Percentiles rank a stretch among this genome's conserved stretches.
Evolutionary conservation across 345 rosid genomes (phyloP).

Genomic region (Garcia nutans): DNA sequence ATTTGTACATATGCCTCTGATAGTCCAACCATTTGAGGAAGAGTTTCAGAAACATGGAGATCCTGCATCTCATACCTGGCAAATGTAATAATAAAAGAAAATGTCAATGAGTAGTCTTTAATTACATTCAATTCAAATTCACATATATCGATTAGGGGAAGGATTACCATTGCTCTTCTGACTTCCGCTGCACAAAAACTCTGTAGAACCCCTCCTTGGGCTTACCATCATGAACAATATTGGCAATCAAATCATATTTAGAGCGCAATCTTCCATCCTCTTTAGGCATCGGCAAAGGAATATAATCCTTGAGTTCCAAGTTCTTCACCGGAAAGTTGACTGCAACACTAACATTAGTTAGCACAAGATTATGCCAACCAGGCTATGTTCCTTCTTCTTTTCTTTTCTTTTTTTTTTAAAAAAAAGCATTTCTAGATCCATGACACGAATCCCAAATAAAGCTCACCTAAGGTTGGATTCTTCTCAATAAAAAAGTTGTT

Average conservation of each 20-base stretch:
- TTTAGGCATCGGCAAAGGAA: constrained; percentile 69
- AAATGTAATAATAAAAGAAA: constrained; percentile 7
- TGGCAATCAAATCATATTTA: constrained; percentile 88
- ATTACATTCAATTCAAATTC: constrained; percentile 2
- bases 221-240: constrained; percentile 95
- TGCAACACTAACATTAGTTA: constrained; percentile 29
- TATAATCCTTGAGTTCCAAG: constrained; percentile 86
- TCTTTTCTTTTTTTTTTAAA: too few relatives aligned
- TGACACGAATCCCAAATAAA: neutral
- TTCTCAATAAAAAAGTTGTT: constrained; percentile 93
- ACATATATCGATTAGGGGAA: neutral
- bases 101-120: neutral
- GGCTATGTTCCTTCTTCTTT: too few relatives aligned
- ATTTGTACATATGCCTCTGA: constrained; percentile 98
- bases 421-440: neutral
- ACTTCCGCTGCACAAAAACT: constrained; percentile 96
- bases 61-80: constrained; percentile 99
- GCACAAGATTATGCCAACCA: constrained; percentile 1
- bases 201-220: constrained; percentile 91
- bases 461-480: constrained; percentile 89
- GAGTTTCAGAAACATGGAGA: constrained; percentile 90
- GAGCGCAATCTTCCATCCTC: constrained; percentile 60
- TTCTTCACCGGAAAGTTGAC: constrained; percentile 98
- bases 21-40: constrained; percentile 96
- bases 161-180: constrained; percentile 83